Percentiles rank a stretch among this genome's conserved stretches.
These are phyloP conservation scores for Filobasidium wieringae DNA, from an alignment of 768 basidiomycete genomes.

Conservation along the genomic window DNA sequence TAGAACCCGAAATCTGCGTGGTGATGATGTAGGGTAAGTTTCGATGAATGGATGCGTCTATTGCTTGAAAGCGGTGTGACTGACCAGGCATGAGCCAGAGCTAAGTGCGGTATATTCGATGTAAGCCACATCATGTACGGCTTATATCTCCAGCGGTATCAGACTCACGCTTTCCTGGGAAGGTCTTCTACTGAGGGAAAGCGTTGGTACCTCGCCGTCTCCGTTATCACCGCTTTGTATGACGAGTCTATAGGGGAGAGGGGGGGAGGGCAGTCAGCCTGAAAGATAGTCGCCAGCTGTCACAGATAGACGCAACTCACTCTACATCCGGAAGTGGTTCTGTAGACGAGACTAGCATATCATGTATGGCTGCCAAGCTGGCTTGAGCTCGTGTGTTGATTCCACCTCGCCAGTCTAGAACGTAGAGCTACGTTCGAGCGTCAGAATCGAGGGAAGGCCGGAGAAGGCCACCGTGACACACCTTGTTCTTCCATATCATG, in stretches of 20 bases:
- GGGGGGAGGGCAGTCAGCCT: no score
- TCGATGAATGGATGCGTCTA: background rate
- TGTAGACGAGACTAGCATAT: conserved; percentile 15
- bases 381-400: conserved; percentile 19
- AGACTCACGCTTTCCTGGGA: conserved; percentile 11
- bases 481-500: conserved; percentile 19
- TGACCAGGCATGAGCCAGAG: conserved; percentile 32
- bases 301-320: no score
- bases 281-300: no score
- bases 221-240: conserved; percentile 23
- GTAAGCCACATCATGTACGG: background rate
- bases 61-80: background rate
- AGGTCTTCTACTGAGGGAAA: conserved; percentile 18
- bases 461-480: conserved; percentile 4
- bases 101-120: background rate
- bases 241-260: no score
- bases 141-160: background rate
- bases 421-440: conserved; percentile 16
- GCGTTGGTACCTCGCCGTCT: conserved; percentile 18
- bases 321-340: conserved; percentile 25
- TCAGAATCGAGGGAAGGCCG: background rate
- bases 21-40: background rate
- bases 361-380: conserved; percentile 17
- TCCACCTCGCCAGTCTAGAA: conserved; percentile 18
- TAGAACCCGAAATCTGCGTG: conserved; percentile 21